phyloP scores from a whole-genome alignment of 176 grass and related monocot genomes.

The Ampelocalamus luodianensis region DNA sequence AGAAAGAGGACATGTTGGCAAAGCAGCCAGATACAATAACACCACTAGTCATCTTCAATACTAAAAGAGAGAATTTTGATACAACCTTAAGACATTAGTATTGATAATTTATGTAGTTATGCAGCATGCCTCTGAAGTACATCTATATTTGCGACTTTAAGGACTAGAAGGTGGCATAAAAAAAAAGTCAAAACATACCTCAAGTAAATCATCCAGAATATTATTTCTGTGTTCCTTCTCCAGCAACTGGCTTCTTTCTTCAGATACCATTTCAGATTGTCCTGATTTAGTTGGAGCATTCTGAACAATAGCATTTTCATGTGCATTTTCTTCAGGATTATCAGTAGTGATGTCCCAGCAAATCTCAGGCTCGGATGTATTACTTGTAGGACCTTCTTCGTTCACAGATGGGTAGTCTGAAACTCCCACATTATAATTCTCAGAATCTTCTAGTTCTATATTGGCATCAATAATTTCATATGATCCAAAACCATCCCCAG shows the following conservation, averaged over 20 bases:
- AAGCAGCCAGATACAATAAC: slow-evolving; percentile 11
- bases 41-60: slow-evolving; percentile 32
- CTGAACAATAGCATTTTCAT: slow-evolving; percentile 42
- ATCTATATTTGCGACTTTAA: neutral
- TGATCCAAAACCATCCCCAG: slow-evolving; percentile 62
- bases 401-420: slow-evolving; percentile 46
- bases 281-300: slow-evolving; percentile 49
- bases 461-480: slow-evolving; percentile 87
- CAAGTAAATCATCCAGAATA: slow-evolving; percentile 93
- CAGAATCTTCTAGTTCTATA: slow-evolving; percentile 61
- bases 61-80: neutral
- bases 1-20: neutral
- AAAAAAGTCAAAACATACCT: slow-evolving; percentile 53
- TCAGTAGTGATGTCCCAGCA: slow-evolving; percentile 78
- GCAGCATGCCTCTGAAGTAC: neutral
- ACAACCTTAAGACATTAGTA: neutral
- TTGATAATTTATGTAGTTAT: slow-evolving; percentile 10
- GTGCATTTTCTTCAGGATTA: slow-evolving; percentile 40
- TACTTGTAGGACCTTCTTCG: slow-evolving; percentile 39
- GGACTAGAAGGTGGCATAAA: neutral
- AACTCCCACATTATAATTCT: slow-evolving; percentile 51
- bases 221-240: slow-evolving; percentile 89
- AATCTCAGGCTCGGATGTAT: slow-evolving; percentile 62
- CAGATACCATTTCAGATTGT: slow-evolving; percentile 39
- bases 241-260: slow-evolving; percentile 84